A percentile compares a stretch with the other conserved stretches of the same genome.
These are phyloP conservation scores for Cardiospermum halicacabum DNA, from an alignment of 345 rosid genomes.

Conservation along the genomic window DNA sequence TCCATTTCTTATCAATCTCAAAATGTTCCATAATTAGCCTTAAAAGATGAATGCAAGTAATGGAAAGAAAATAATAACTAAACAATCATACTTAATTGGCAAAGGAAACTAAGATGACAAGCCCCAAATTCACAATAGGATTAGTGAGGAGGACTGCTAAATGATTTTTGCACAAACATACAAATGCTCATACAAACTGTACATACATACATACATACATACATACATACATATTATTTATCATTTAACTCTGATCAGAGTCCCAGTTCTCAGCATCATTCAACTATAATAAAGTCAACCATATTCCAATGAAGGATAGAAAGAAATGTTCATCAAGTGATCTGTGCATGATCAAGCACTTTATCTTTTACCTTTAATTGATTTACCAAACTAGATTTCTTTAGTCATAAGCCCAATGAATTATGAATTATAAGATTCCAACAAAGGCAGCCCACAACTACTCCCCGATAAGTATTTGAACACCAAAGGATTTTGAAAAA, in stretches of 20 bases:
- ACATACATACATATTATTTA: no score
- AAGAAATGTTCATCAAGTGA: background rate
- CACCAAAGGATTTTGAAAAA: background rate
- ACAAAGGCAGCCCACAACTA: background rate
- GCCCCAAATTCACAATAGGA: no score
- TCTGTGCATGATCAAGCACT: background rate
- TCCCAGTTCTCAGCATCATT: background rate
- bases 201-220: no score
- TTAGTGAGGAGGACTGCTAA: no score
- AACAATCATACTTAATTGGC: background rate
- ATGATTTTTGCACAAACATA: no score
- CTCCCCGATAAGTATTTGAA: background rate
- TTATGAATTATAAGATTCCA: no score
- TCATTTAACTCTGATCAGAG: no score
- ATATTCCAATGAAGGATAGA: background rate
- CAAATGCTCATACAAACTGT: no score
- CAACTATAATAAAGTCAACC: background rate
- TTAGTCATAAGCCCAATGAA: background rate
- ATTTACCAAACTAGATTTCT: background rate
- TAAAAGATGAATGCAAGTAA: background rate
- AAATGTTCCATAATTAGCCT: conserved; percentile 2
- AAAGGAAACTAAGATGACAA: background rate
- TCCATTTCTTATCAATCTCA: background rate
- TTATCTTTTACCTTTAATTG: background rate
- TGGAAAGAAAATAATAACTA: background rate